These are phyloP conservation scores for Acanthamoeba lenticulata DNA, from an alignment of 208 protist genomes.

Conservation along the genomic window DNA sequence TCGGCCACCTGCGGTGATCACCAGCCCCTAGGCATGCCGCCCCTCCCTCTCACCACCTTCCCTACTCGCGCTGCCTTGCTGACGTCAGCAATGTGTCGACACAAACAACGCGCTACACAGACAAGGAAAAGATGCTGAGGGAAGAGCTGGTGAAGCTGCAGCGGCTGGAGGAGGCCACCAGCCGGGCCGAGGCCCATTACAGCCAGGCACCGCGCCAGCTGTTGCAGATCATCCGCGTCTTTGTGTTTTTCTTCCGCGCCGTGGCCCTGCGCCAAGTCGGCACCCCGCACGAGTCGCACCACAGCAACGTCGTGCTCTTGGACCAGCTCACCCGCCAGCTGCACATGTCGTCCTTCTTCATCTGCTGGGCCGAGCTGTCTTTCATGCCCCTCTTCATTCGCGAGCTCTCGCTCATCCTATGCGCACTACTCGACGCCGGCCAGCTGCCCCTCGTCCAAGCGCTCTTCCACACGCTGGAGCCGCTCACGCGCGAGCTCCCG, in stretches of 20 bases:
- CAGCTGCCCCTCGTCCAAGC: background rate
- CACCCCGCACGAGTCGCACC: background rate
- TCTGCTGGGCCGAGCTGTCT: slow-evolving; percentile 35
- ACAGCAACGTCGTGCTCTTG: background rate
- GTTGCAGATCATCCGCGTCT: background rate
- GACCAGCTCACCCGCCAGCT: background rate
- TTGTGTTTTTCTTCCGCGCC: background rate
- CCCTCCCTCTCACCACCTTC: background rate
- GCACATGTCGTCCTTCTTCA: background rate
- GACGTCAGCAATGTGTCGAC: background rate
- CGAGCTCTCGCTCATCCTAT: background rate
- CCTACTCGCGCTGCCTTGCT: too few species aligned
- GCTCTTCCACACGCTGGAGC: slow-evolving; percentile 26
- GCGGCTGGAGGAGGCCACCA: background rate
- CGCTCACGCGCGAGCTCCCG: background rate
- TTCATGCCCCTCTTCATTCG: background rate
- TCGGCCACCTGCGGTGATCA: background rate
- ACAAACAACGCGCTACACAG: background rate
- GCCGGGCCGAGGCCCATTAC: background rate
- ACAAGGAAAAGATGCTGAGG: background rate
- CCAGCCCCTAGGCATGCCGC: background rate
- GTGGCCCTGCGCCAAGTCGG: background rate
- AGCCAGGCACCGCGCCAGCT: background rate
- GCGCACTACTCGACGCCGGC: background rate
- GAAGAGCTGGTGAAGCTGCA: background rate